Evolutionary conservation across 345 rosid genomes (phyloP).

Genomic region (Cardamine chenopodiifolia): DNA sequence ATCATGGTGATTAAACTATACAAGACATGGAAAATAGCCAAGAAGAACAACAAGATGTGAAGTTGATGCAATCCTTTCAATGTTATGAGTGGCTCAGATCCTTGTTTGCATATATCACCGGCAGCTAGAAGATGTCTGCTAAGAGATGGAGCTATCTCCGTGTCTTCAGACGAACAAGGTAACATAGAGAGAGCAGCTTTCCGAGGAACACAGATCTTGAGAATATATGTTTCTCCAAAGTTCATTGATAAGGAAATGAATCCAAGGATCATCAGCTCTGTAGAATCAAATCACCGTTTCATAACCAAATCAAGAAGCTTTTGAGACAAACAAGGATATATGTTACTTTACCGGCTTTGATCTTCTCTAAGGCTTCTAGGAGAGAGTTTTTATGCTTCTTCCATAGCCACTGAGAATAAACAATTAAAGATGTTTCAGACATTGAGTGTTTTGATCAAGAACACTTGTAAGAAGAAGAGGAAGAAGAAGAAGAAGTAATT

Average conservation of each 20-base stretch:
- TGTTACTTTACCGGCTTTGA: slow-evolving; percentile 66
- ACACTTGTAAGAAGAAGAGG: neutral
- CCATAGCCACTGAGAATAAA: slow-evolving; percentile 69
- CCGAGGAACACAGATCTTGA: slow-evolving; percentile 64
- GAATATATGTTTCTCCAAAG: slow-evolving; percentile 68
- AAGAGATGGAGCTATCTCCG: slow-evolving; percentile 51
- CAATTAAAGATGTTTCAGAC: slow-evolving; percentile 10
- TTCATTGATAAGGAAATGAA: slow-evolving; percentile 87
- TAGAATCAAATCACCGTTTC: slow-evolving; percentile 23
- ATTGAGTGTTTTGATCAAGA: slow-evolving; percentile 3
- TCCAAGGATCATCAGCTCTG: slow-evolving; percentile 94
- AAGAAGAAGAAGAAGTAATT: neutral
- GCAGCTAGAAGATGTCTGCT: slow-evolving; percentile 52
- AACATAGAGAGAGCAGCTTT: slow-evolving; percentile 69
- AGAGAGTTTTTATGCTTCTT: slow-evolving; percentile 78
- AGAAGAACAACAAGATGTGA: slow-evolving; percentile 88
- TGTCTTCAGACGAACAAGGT: slow-evolving; percentile 53
- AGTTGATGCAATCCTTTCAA: slow-evolving; percentile 71
- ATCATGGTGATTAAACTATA: slow-evolving; percentile 79
- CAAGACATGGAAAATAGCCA: slow-evolving; percentile 72
- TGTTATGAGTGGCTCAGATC: slow-evolving; percentile 71
- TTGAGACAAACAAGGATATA: neutral
- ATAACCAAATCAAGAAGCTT: neutral
- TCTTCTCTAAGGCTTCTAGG: slow-evolving; percentile 80
- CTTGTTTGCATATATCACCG: slow-evolving; percentile 50